phyloP scores from a whole-genome alignment of 495 filamentous ascomycete species.

The Talaromyces stipitatus region DNA sequence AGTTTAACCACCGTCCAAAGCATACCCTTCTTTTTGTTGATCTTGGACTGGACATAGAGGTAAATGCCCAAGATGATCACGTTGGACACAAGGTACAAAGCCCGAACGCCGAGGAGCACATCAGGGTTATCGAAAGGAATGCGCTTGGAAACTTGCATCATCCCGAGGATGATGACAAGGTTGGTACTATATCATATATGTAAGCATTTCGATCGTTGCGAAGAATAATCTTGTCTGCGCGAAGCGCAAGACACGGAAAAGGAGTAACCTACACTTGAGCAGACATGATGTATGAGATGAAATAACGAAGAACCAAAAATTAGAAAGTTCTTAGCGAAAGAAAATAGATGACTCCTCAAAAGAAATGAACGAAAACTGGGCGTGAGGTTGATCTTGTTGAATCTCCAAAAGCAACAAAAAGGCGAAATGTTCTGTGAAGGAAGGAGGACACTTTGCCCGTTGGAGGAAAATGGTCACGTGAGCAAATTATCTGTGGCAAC shows the following conservation, averaged over 20 bases:
- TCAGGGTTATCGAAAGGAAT: constrained; percentile 89
- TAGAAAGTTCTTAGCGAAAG: background rate
- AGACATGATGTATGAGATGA: constrained; percentile 31
- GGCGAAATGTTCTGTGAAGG: background rate
- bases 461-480: constrained; percentile 2
- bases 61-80: constrained; percentile 78
- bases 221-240: background rate
- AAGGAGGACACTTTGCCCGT: constrained; percentile 1
- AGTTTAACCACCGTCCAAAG: background rate
- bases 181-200: constrained; percentile 63
- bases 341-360: background rate
- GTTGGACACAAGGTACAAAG: constrained; percentile 78
- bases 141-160: constrained; percentile 97
- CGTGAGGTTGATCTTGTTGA: background rate
- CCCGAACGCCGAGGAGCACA: constrained; percentile 77
- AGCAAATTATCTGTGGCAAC: background rate
- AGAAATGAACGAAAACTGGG: background rate
- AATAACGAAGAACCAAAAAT: background rate
- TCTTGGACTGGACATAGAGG: constrained; percentile 70
- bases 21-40: constrained; percentile 93
- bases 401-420: background rate
- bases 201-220: background rate
- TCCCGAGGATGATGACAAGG: constrained; percentile 86
- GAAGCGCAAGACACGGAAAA: background rate
- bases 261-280: constrained; percentile 33